Base-by-base conservation (phyloP, 1,284 basidiomycete species). In the Microbotryum silenes-acaulis region DNA sequence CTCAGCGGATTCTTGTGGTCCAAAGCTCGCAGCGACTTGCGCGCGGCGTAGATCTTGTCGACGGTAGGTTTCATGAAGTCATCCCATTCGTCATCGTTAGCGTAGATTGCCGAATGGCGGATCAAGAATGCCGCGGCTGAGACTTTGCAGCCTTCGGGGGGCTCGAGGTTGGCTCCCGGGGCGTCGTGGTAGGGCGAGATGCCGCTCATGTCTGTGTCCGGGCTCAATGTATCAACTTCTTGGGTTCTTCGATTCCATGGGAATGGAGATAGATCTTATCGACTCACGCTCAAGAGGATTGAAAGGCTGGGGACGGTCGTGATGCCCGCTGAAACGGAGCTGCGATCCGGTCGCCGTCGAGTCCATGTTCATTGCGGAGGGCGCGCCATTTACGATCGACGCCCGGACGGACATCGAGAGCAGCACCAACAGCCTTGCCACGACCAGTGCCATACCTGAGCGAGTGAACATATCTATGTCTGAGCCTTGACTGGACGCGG, bases 1-100 rank as follows among this genome's bases (percentile, higher is more conserved):
- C 59, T 55, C 71, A 78, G 75, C 4, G 71, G 67, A 25, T 59
- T 45, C 48, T 58, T 25, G 60, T 54, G 6, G 51, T 54, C 71
- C 31, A 74, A 65, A 27, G 66, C 45, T 69, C 66, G 12, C 21
- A 4, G n/a, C 42, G 46, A 21, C 21, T 54, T 21, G 14, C 44
- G 54, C 2, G 58, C 57, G 3, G 14, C 6, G 14, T 61, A 57
- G 31, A 78, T 71, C 63, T 76, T 76, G n/a, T 72, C 61, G 59
- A 77, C 72, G 67, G 79, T 78, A 1, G 77, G 77, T 25, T 72
- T 55, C 75, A 79, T 78, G 25, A 72, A 76, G 45, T 77, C 70
- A 20, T 76, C 70, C 56, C 45, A 78, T 61, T 79, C 78, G 61
- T 78, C 78, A 62, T 78, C 77, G 66, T 79, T 79, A 23, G 74